Conservation (phyloP, 345 rosid species). For the Zanthoxylum bungeanum region DNA sequence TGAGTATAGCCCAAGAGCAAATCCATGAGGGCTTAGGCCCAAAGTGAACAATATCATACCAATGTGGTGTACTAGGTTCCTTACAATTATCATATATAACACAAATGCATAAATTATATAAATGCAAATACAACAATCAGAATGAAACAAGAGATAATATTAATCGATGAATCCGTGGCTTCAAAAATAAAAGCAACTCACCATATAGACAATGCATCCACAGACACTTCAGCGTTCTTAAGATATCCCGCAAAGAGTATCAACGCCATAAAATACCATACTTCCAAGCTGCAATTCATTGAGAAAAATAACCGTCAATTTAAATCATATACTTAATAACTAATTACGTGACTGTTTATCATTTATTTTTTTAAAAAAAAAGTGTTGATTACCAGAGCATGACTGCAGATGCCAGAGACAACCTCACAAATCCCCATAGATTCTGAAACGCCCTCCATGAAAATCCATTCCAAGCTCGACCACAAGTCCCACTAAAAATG, state of each 20-base stretch:
- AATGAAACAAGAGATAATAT: neutral
- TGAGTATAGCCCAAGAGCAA: no score
- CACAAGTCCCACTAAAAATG: conserved; percentile 69
- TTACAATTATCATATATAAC: no score
- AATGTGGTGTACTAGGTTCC: no score
- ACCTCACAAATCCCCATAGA: conserved; percentile 61
- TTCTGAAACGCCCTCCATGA: conserved; percentile 75
- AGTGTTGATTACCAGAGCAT: conserved; percentile 99
- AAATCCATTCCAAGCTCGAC: conserved; percentile 78
- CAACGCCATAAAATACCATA: conserved; percentile 81
- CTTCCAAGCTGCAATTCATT: conserved; percentile 57
- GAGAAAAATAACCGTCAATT: neutral
- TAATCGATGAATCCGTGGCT: neutral
- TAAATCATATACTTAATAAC: no score
- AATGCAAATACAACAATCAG: no score
- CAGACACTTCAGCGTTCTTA: conserved; percentile 71
- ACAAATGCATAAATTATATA: no score
- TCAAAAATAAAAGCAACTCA: conserved; percentile 8
- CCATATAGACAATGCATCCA: conserved; percentile 89
- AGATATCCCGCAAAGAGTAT: conserved; percentile 80
- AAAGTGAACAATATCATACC: no score
- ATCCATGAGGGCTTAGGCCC: no score
- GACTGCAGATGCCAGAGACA: conserved; percentile 85
- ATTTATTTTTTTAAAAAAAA: no score
- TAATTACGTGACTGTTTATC: no score